Evolutionary conservation across 495 filamentous ascomycete genomes (phyloP).

Genomic region (Penicillium lagena): DNA sequence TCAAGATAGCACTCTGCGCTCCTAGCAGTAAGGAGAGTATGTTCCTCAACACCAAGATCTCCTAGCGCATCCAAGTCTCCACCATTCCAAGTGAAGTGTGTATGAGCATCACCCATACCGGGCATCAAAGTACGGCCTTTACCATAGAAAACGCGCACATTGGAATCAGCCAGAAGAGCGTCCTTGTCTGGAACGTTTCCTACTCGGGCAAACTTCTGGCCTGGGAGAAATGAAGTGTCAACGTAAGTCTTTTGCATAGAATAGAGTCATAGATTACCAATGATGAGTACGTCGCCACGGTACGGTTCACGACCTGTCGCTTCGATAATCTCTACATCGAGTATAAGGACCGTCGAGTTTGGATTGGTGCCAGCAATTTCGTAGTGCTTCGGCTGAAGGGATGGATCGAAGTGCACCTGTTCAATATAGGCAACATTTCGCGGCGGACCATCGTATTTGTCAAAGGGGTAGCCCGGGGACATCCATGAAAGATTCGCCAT

Average conservation of each 20-base stretch:
- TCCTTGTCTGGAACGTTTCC: slow-evolving; percentile 31
- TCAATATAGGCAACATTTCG: slow-evolving; percentile 4
- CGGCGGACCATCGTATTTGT: slow-evolving; percentile 1
- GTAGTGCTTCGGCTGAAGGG: slow-evolving; percentile 11
- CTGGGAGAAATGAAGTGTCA: background rate
- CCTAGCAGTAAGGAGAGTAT: slow-evolving; percentile 37
- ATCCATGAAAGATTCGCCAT: slow-evolving; percentile 5
- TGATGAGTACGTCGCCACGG: slow-evolving; percentile 41
- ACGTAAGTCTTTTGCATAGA: too few species aligned
- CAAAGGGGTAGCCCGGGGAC: slow-evolving; percentile 1
- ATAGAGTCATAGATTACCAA: slow-evolving; percentile 20
- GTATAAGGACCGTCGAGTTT: slow-evolving; percentile 34
- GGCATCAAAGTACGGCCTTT: slow-evolving; percentile 40
- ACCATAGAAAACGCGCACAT: slow-evolving; percentile 32
- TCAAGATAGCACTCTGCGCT: slow-evolving; percentile 40
- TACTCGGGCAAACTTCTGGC: slow-evolving; percentile 33
- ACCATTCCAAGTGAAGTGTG: slow-evolving; percentile 46
- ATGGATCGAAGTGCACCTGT: slow-evolving; percentile 4
- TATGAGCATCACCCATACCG: slow-evolving; percentile 44
- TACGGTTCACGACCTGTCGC: slow-evolving; percentile 40
- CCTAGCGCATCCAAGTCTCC: slow-evolving; percentile 30
- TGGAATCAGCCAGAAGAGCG: slow-evolving; percentile 21
- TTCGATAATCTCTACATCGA: slow-evolving; percentile 45
- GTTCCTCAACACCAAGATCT: slow-evolving; percentile 39
- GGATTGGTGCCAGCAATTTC: slow-evolving; percentile 26